Base-by-base conservation (phyloP, 108 stramenopile genomes). In the Asterionellopsis glacialis region DNA sequence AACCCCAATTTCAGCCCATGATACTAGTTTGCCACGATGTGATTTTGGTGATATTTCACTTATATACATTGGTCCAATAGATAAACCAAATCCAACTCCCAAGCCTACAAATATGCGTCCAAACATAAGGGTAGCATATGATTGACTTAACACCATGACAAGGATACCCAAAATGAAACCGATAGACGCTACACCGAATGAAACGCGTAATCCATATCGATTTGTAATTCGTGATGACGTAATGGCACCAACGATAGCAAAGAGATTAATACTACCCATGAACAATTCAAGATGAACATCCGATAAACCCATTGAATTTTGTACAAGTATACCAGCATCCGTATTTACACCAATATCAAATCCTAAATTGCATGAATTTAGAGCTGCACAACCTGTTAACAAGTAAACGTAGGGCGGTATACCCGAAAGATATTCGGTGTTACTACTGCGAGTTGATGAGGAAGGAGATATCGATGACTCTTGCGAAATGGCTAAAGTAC, bases 351-450 rank as follows among this genome's bases (percentile, higher is more conserved):
- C 81, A 33, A 82, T 73, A 43, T 88, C 64, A 19, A 77, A 81
- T 58, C 87, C 85, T 0, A 91, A 55, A 73, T 91, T 95, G 64
- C 86, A 88, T 1, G 81, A 83, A 28, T 95, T 95, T 1, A 95
- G 21, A 4, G 87, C 77, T 0, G 93, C 93, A 55, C 88, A 91
- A 28, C 85, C 41, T 1, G 87, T 81, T 53, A 70, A 77, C 33
- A 33, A 33, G 33, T 33, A 33, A 33, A 33, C 33, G 33, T 33
- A 33, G 33, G 33, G 33, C 7, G 33, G 33, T 33, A 33, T 33
- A 33, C 33, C 33, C 33, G 33, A 33, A 33, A 33, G 33, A 33
- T 33, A 2, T 33, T 33, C 33, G 2, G 33, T 7, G 33, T 7
- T 7, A 33, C 33, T 33, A 7, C 33, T 33, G 7, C 33, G 33